phyloP scores from a whole-genome alignment of 208 protist species.

The Leishmania major region DNA sequence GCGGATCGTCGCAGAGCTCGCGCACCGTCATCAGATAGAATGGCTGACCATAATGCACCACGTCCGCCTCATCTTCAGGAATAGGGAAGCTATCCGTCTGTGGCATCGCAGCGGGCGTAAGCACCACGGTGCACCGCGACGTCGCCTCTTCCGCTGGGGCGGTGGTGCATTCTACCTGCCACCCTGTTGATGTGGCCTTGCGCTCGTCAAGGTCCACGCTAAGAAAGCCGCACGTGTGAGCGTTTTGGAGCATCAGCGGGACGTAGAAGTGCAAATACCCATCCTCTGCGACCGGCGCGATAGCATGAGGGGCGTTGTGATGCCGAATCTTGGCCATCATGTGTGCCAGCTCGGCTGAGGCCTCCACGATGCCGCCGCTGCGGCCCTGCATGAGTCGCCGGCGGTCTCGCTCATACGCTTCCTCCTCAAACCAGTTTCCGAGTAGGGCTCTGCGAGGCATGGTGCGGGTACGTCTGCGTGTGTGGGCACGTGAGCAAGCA shows the following conservation, averaged over 20 bases:
- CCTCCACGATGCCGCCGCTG: conserved; percentile 62
- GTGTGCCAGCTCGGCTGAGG: conserved; percentile 54
- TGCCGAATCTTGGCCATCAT: conserved; percentile 80
- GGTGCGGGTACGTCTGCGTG: conserved; percentile 1
- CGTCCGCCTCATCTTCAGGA: conserved; percentile 72
- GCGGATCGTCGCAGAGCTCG: conserved; percentile 67
- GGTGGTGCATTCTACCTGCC: conserved; percentile 73
- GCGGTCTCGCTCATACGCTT: conserved; percentile 75
- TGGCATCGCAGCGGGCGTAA: conserved; percentile 68
- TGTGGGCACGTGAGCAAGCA: background rate
- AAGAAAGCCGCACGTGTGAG: conserved; percentile 72
- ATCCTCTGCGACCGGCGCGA: conserved; percentile 52
- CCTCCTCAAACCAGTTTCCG: conserved; percentile 89
- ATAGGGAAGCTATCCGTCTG: conserved; percentile 72
- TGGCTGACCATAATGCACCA: conserved; percentile 92
- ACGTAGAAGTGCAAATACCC: conserved; percentile 78
- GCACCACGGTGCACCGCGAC: conserved; percentile 71
- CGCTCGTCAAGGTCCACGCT: conserved; percentile 87
- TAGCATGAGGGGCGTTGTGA: conserved; percentile 73
- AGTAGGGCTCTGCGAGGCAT: conserved; percentile 77
- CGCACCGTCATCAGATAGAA: conserved; percentile 86
- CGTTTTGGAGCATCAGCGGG: conserved; percentile 87
- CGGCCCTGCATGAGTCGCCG: conserved; percentile 74
- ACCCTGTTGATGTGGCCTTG: conserved; percentile 46
- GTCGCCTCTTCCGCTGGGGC: conserved; percentile 53